Evolutionary conservation across 1,284 basidiomycete species (phyloP).

Genomic region (Marasmius oreades): DNA sequence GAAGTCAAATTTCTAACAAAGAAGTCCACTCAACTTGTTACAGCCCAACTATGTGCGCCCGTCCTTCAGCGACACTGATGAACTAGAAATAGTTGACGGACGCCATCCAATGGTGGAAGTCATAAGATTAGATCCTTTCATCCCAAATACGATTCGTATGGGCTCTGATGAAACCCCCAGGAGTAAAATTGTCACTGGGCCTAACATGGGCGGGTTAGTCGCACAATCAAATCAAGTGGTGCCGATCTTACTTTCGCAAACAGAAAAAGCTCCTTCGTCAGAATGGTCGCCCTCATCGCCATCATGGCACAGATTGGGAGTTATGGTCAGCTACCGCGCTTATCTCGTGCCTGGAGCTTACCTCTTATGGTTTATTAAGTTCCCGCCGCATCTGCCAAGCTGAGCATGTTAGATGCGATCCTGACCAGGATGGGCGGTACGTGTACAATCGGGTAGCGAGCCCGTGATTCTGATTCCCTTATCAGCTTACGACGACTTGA

Average conservation of each 20-base stretch:
- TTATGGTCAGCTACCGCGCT: constrained; percentile 36
- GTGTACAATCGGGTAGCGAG: constrained; percentile 18
- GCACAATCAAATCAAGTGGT: background rate
- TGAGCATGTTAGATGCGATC: constrained; percentile 82
- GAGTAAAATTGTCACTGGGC: constrained; percentile 79
- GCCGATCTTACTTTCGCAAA: background rate
- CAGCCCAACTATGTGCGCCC: constrained; percentile 64
- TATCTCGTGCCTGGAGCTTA: background rate
- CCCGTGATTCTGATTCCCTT: background rate
- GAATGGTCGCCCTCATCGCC: constrained; percentile 71
- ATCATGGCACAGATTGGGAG: constrained; percentile 73
- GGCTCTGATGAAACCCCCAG: constrained; percentile 45
- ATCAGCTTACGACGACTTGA: constrained; percentile 82
- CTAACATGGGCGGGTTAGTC: constrained; percentile 72
- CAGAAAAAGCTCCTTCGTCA: constrained; percentile 73
- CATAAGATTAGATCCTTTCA: constrained; percentile 73
- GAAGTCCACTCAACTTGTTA: background rate
- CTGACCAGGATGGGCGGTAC: constrained; percentile 83
- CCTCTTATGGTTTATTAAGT: constrained; percentile 23
- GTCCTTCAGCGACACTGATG: constrained; percentile 53
- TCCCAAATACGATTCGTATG: constrained; percentile 67
- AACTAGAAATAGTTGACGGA: constrained; percentile 66
- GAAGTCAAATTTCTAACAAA: background rate
- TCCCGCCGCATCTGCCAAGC: constrained; percentile 67
- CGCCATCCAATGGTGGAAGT: constrained; percentile 84